Conservation (phyloP, 345 rosid genomes). For the Moricandia arvensis region DNA sequence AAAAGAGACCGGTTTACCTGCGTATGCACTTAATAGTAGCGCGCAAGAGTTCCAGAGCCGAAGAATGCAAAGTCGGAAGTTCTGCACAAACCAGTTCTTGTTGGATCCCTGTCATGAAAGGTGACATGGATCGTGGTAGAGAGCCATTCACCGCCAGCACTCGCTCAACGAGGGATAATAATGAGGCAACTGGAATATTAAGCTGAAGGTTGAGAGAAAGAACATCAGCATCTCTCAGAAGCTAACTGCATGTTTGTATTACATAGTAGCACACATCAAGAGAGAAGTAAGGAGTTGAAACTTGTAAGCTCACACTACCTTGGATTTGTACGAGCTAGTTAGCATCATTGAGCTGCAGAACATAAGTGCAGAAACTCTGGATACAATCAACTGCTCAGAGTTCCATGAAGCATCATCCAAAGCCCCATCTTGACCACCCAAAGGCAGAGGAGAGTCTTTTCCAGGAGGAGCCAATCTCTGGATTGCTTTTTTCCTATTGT, state of each 20-base stretch:
- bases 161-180: conserved; percentile 77
- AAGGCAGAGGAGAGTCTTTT: conserved; percentile 57
- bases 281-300: background rate
- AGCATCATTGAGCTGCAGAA: conserved; percentile 67
- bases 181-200: conserved; percentile 52
- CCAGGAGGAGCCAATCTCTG: conserved; percentile 70
- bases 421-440: conserved; percentile 56
- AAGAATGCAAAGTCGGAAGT: conserved; percentile 72
- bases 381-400: conserved; percentile 43
- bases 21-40: conserved; percentile 64
- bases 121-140: conserved; percentile 44
- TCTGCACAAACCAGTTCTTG: conserved; percentile 74
- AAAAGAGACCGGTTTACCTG: conserved; percentile 45
- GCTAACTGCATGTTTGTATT: background rate
- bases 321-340: conserved; percentile 59
- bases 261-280: conserved; percentile 6
- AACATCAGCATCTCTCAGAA: conserved; percentile 16
- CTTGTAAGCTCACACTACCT: conserved; percentile 43
- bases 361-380: conserved; percentile 56
- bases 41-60: conserved; percentile 62
- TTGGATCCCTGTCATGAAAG: conserved; percentile 59
- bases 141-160: conserved; percentile 80
- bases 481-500: conserved; percentile 54
- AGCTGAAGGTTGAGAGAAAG: conserved; percentile 45
- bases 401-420: conserved; percentile 46